These are phyloP conservation scores for Handroanthus guayacan DNA, from an alignment of 257 asterid species.

Conservation along the genomic window DNA sequence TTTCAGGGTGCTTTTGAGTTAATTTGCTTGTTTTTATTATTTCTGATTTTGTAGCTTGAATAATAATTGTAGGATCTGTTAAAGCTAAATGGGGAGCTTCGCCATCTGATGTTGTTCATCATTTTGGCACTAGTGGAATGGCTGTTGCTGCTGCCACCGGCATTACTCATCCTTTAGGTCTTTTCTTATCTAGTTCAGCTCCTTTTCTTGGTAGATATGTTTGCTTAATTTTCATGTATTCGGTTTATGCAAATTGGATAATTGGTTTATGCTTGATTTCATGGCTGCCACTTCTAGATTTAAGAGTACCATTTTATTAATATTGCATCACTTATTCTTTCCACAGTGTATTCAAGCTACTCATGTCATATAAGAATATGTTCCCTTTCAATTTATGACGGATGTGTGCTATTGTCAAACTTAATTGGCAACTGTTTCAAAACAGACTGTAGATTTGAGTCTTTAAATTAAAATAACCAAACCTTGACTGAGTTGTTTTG, in stretches of 20 bases:
- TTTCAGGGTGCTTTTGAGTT: neutral
- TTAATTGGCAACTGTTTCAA: neutral
- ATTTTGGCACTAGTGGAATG: slow-evolving; percentile 88
- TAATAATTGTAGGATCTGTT: slow-evolving; percentile 38
- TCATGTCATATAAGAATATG: neutral
- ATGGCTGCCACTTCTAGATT: neutral
- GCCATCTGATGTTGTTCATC: slow-evolving; percentile 60
- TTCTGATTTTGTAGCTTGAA: slow-evolving; percentile 29
- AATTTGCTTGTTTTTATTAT: neutral
- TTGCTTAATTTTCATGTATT: neutral
- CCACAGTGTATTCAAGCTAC: slow-evolving; percentile 8
- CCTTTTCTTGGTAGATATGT: neutral
- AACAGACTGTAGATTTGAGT: slow-evolving; percentile 13
- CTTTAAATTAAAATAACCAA: neutral
- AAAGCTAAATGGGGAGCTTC: slow-evolving; percentile 61
- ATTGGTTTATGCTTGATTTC: slow-evolving; percentile 19
- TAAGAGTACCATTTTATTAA: neutral
- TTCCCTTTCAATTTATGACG: slow-evolving; percentile 8
- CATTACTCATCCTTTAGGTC: slow-evolving; percentile 94
- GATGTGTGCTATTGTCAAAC: slow-evolving; percentile 10
- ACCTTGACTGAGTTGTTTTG: neutral
- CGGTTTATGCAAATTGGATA: neutral
- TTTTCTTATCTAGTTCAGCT: slow-evolving; percentile 15
- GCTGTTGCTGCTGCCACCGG: slow-evolving; percentile 95
- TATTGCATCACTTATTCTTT: neutral